Conservation (phyloP, 257 asterid species). For the Asclepias syriaca region DNA sequence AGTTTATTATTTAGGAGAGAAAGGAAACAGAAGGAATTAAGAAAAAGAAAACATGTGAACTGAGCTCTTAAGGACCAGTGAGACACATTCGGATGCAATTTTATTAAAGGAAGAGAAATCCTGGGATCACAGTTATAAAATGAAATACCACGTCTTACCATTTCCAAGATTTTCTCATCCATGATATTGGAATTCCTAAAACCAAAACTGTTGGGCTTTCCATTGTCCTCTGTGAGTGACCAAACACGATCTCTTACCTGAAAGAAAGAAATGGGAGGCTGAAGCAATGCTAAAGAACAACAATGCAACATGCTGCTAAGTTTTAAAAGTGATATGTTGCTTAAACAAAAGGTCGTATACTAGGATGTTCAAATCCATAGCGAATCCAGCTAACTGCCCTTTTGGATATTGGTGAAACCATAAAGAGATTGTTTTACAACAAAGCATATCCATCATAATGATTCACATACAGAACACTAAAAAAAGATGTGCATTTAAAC, state of each 20-base stretch:
- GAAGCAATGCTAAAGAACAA: slow-evolving; percentile 4
- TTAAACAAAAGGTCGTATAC: neutral
- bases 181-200: slow-evolving; percentile 36
- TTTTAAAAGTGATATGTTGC: neutral
- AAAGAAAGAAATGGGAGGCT: slow-evolving; percentile 16
- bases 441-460: neutral
- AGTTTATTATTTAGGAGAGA: neutral
- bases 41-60: neutral
- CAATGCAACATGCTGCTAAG: neutral
- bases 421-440: neutral
- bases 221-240: slow-evolving; percentile 22
- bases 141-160: slow-evolving; percentile 39
- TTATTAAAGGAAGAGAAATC: neutral
- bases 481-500: neutral
- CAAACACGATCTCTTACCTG: slow-evolving; percentile 45
- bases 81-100: neutral
- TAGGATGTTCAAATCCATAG: neutral
- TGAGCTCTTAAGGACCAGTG: neutral
- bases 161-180: slow-evolving; percentile 43
- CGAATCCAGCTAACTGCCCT: neutral
- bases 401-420: neutral
- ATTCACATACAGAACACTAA: neutral
- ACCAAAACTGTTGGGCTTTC: slow-evolving; percentile 39
- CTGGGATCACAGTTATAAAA: neutral
- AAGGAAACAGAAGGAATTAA: too few relatives aligned